A percentile compares a stretch with the other conserved stretches of the same genome.
Conservation (phyloP, 345 rosid genomes). For the Mallotus nudiflorus region DNA sequence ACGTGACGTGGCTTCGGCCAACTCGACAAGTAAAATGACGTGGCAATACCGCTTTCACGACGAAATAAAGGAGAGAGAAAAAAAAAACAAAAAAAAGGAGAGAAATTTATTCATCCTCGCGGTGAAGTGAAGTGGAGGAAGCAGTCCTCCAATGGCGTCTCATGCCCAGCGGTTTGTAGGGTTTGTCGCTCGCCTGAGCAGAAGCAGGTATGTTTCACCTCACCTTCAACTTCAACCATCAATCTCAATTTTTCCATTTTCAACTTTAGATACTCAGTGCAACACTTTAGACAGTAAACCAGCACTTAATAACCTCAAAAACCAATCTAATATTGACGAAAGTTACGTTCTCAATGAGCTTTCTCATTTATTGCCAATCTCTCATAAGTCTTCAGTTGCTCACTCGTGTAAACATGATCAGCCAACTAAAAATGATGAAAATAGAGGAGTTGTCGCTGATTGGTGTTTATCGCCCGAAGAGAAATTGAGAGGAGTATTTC, state of each 20-base stretch:
- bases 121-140: too few relatives aligned
- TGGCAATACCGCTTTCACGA: too few relatives aligned
- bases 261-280: constrained; percentile 8
- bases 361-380: constrained; percentile 54
- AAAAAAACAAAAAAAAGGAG: too few relatives aligned
- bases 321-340: constrained; percentile 40
- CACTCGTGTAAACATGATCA: constrained; percentile 9
- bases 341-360: constrained; percentile 53
- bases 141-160: background rate
- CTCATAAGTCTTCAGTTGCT: constrained; percentile 21
- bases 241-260: constrained; percentile 22
- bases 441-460: constrained; percentile 36
- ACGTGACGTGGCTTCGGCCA: too few relatives aligned
- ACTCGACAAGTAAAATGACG: too few relatives aligned
- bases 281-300: constrained; percentile 18
- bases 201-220: constrained; percentile 24
- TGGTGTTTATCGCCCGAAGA: constrained; percentile 65
- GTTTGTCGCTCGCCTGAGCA: constrained; percentile 5
- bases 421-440: constrained; percentile 11
- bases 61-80: too few relatives aligned
- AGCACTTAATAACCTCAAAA: constrained; percentile 12
- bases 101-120: too few relatives aligned
- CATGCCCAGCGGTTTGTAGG: background rate
- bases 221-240: constrained; percentile 11
- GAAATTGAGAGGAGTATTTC: constrained; percentile 79